phyloP scores from a whole-genome alignment of 1,284 basidiomycete species.

The Rugosomyces carneus region DNA sequence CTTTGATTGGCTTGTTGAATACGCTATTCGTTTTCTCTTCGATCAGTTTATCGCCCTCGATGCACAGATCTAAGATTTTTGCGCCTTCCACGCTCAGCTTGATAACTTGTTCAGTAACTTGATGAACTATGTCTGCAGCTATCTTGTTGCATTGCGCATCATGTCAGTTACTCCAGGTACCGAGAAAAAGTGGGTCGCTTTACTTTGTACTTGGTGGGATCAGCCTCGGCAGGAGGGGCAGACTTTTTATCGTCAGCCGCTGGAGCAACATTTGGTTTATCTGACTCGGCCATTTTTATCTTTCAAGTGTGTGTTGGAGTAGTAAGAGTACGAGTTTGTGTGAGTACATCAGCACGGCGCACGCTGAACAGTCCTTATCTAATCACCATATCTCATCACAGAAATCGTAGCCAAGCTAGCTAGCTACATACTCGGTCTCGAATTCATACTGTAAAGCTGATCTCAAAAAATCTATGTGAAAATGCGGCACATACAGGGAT shows the following conservation, averaged over 20 bases:
- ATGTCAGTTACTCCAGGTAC: slow-evolving; percentile 2
- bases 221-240: slow-evolving; percentile 56
- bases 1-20: slow-evolving; percentile 88
- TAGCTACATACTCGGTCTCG: too few species aligned
- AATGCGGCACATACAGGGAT: too few species aligned
- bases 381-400: slow-evolving; percentile 11
- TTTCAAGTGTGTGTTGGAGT: slow-evolving; percentile 1
- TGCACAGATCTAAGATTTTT: slow-evolving; percentile 86
- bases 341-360: background rate
- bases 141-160: slow-evolving; percentile 37
- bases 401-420: too few species aligned
- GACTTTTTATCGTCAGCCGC: slow-evolving; percentile 38
- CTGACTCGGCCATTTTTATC: slow-evolving; percentile 50
- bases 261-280: slow-evolving; percentile 32
- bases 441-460: too few species aligned
- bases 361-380: slow-evolving; percentile 10
- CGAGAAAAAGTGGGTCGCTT: slow-evolving; percentile 10
- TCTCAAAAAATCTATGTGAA: too few species aligned
- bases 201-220: slow-evolving; percentile 82
- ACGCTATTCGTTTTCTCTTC: slow-evolving; percentile 81
- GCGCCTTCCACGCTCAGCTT: slow-evolving; percentile 73
- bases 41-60: slow-evolving; percentile 89
- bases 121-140: slow-evolving; percentile 86
- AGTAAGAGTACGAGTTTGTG: background rate
- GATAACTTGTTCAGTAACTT: slow-evolving; percentile 84